Conservation (phyloP, 257 asterid species). For the Linaria vulgaris region DNA sequence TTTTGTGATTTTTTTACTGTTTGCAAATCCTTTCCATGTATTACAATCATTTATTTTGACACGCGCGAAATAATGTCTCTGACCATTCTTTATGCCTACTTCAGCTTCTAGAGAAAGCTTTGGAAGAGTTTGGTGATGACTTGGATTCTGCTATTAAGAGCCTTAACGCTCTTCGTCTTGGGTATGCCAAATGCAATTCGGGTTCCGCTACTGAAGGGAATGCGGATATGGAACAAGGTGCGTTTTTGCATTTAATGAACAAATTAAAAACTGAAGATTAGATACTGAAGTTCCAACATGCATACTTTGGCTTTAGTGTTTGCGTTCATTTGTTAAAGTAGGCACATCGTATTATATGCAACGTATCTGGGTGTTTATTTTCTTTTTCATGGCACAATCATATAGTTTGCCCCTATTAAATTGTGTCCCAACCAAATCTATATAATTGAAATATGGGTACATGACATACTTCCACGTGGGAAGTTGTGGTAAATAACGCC, state of each 20-base stretch:
- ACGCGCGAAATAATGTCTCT: slow-evolving; percentile 17
- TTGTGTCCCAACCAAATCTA: neutral
- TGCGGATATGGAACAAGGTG: slow-evolving; percentile 41
- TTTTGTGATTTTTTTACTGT: neutral
- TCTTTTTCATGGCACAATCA: too few relatives aligned
- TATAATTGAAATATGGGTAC: neutral
- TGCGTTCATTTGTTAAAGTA: too few relatives aligned
- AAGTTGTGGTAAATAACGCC: neutral
- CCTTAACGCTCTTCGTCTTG: slow-evolving; percentile 46
- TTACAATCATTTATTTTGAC: neutral
- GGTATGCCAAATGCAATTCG: slow-evolving; percentile 33
- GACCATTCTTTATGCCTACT: slow-evolving; percentile 6
- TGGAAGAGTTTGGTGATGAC: slow-evolving; percentile 55
- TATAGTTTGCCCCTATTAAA: neutral
- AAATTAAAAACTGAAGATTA: too few relatives aligned
- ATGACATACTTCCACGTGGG: neutral
- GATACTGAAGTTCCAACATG: too few relatives aligned
- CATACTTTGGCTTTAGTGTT: too few relatives aligned
- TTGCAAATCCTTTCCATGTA: neutral
- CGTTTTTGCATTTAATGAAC: slow-evolving; percentile 18
- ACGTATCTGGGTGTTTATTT: too few relatives aligned
- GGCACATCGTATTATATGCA: too few relatives aligned
- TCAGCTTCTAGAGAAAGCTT: slow-evolving; percentile 64
- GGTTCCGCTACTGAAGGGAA: slow-evolving; percentile 38
- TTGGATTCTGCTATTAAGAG: slow-evolving; percentile 53